Percentiles rank a stretch among this genome's conserved stretches.
These are phyloP conservation scores for Hemileia vastatrix DNA, from an alignment of 1,284 basidiomycete species.

Conservation along the genomic window DNA sequence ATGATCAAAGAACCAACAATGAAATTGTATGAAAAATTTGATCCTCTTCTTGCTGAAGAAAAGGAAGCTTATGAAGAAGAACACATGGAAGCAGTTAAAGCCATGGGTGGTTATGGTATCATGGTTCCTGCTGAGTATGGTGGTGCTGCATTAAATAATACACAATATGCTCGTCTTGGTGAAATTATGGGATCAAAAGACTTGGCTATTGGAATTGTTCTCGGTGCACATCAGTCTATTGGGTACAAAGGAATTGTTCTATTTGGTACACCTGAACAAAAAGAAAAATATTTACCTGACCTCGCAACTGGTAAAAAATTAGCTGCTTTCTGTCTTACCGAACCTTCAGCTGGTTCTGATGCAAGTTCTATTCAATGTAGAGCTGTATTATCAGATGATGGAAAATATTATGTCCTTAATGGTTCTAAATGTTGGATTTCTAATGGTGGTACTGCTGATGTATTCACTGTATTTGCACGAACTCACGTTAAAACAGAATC, in stretches of 20 bases:
- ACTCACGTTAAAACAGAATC: too few relatives aligned
- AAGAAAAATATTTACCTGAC: slow-evolving; percentile 73
- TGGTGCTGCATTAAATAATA: too few relatives aligned
- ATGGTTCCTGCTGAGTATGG: too few relatives aligned
- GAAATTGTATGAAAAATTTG: too few relatives aligned
- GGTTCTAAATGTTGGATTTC: background rate
- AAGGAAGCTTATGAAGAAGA: too few relatives aligned
- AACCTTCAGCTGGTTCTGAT: background rate
- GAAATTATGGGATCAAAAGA: too few relatives aligned
- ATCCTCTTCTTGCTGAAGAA: too few relatives aligned
- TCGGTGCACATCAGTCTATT: background rate
- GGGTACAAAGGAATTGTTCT: background rate
- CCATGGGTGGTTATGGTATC: too few relatives aligned
- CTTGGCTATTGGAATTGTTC: too few relatives aligned
- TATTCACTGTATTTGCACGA: background rate
- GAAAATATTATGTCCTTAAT: background rate
- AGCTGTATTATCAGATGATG: background rate
- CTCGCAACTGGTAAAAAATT: slow-evolving; percentile 65
- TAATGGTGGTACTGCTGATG: background rate
- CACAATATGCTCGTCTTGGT: too few relatives aligned
- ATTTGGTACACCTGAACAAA: slow-evolving; percentile 70
- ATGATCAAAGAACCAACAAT: too few relatives aligned
- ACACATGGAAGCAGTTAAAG: too few relatives aligned
- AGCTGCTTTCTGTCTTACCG: background rate
- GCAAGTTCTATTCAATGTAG: background rate